phyloP scores from a whole-genome alignment of 2,329 filamentous ascomycete genomes.

The Tolypocladium ovalisporum region DNA sequence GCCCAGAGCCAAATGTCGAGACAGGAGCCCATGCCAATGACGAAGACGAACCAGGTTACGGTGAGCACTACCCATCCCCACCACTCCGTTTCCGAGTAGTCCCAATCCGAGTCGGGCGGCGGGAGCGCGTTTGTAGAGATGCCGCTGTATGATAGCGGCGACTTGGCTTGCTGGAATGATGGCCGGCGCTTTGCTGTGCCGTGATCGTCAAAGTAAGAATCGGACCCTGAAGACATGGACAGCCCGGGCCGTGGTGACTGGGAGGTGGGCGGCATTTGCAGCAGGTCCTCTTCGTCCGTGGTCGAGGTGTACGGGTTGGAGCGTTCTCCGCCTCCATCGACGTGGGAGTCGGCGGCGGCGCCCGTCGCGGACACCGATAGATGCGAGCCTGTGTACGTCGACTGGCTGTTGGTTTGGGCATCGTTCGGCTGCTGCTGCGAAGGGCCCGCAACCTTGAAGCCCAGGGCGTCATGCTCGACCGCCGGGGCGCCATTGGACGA shows the following conservation, averaged over 20 bases:
- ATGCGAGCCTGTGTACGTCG: constrained; percentile 11
- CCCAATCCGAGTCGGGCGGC: constrained; percentile 53
- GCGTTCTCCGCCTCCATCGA: constrained; percentile 10
- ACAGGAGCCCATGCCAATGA: constrained; percentile 92
- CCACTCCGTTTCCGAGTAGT: constrained; percentile 91
- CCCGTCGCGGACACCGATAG: constrained; percentile 9
- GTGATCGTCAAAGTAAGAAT: constrained; percentile 47
- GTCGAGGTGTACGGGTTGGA: constrained; percentile 43
- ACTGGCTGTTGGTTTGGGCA: constrained; percentile 25
- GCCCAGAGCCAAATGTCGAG: constrained; percentile 97
- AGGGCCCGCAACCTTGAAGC: constrained; percentile 35
- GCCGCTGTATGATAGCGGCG: constrained; percentile 46
- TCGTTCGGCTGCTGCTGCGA: constrained; percentile 36
- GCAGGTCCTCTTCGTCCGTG: constrained; percentile 72
- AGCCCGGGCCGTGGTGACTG: constrained; percentile 30
- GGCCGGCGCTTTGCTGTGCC: constrained; percentile 32
- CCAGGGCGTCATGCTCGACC: constrained; percentile 23
- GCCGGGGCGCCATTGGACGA: constrained; percentile 9
- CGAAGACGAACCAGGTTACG: constrained; percentile 91
- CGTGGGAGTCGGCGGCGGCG: background rate
- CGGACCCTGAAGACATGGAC: constrained; percentile 44
- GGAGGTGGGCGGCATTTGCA: constrained; percentile 48
- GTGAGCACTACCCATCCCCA: constrained; percentile 94
- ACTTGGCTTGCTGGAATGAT: constrained; percentile 44
- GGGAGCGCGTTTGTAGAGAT: constrained; percentile 37